Evolutionary conservation across 768 basidiomycete species (phyloP).

Genomic region (Kondoa malvinella): DNA sequence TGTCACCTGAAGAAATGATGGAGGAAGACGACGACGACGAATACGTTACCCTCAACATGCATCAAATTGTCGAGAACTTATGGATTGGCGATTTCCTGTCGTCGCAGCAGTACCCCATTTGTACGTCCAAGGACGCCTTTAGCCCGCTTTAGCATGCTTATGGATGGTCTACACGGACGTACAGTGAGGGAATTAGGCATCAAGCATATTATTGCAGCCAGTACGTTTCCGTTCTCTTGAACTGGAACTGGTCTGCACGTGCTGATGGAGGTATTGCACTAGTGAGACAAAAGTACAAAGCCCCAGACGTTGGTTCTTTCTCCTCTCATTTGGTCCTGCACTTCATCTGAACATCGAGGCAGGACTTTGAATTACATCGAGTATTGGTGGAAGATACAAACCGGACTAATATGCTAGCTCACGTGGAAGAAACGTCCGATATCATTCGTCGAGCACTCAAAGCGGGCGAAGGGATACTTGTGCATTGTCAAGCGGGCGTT

Average conservation of each 20-base stretch:
- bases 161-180: no score
- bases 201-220: slow-evolving; percentile 21
- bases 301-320: slow-evolving; percentile 11
- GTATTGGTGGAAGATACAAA: slow-evolving; percentile 24
- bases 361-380: slow-evolving; percentile 20
- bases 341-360: not conserved
- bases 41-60: slow-evolving; percentile 23
- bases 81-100: slow-evolving; percentile 23
- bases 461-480: slow-evolving; percentile 21
- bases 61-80: slow-evolving; percentile 16
- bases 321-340: not conserved
- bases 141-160: no score
- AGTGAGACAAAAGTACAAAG: slow-evolving; percentile 26
- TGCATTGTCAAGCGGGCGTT: slow-evolving; percentile 29
- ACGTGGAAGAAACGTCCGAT: slow-evolving; percentile 16
- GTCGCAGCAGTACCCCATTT: slow-evolving; percentile 4
- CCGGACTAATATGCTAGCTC: slow-evolving; percentile 24
- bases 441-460: slow-evolving; percentile 18
- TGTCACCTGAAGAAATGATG: slow-evolving; percentile 2
- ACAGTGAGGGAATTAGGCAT: slow-evolving; percentile 17
- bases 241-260: not conserved
- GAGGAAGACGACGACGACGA: slow-evolving; percentile 16
- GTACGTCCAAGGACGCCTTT: no score
- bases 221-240: slow-evolving; percentile 11
- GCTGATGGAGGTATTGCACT: not conserved